Percentiles rank a stretch among this genome's conserved stretches.
Conservation (phyloP, 805 yeast species). For the Starmerella apicola region DNA sequence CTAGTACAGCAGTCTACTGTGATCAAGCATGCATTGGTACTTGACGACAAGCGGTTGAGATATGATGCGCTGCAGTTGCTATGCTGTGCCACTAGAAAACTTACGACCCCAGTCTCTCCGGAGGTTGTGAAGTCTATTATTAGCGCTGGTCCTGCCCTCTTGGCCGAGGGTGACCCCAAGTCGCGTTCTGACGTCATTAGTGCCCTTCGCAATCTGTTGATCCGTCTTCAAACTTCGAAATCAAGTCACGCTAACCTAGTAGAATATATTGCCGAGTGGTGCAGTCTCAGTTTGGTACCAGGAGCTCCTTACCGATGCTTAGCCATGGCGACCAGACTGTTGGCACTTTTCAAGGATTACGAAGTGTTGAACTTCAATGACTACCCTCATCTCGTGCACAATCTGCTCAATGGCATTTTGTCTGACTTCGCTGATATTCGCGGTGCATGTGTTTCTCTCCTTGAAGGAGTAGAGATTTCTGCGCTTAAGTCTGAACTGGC, state of each 20-base stretch:
- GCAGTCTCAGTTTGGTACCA: conserved; percentile 36
- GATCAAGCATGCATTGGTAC: conserved; percentile 1
- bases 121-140: conserved; percentile 35
- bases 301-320: conserved; percentile 46
- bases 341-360: conserved; percentile 36
- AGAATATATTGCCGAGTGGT: conserved; percentile 29
- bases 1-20: conserved; percentile 4
- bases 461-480: conserved; percentile 41
- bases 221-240: conserved; percentile 32
- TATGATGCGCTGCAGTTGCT: conserved; percentile 12
- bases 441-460: conserved; percentile 33
- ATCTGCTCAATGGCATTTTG: conserved; percentile 48
- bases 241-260: conserved; percentile 32
- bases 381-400: conserved; percentile 29
- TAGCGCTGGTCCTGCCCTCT: conserved; percentile 37
- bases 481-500: no score
- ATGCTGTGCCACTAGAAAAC: conserved; percentile 44
- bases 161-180: conserved; percentile 57
- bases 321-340: conserved; percentile 38
- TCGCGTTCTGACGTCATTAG: conserved; percentile 55
- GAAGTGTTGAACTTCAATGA: conserved; percentile 29
- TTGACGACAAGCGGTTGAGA: background rate
- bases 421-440: conserved; percentile 75
- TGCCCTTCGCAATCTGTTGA: conserved; percentile 46
- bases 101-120: conserved; percentile 43